Evolutionary conservation across 2,329 filamentous ascomycete genomes (phyloP), one percentile per base, ranked within the genome.

Genomic region (Penicillium digitatum): DNA sequence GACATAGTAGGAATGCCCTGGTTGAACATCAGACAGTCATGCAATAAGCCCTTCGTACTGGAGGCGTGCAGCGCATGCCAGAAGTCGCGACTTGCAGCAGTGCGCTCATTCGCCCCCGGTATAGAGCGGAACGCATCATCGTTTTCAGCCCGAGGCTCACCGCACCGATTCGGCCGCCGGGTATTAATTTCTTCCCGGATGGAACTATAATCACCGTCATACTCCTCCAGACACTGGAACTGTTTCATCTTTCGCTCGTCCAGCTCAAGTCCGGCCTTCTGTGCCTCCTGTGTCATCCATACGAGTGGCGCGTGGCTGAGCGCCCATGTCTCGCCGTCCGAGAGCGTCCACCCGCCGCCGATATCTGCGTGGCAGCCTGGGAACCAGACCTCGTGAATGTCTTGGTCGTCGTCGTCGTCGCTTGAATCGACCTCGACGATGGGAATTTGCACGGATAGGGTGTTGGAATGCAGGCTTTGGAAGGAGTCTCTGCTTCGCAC

Each of bases 361-460:
- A 92, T 84, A 59, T 93, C 89, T 1, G 84, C 89, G 59, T 95
- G 89, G 11, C 86, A 85, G 9, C 89, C 89, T 0, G 88, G 80
- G 64, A 94, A 94, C 76, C 76, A 78, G 9, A 93, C 82, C 65
- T 94, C 89, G 56, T 89, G 82, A 45, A 93, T 87, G 61, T 93
- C 87, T 65, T 92, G 88, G 1, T 69, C 66, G 14, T 73, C 67
- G 14, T 75, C 71, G 16, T 66, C 66, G 4, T 66, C 65, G 42
- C 56, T 52, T 6, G 60, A 61, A 11, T 70, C 63, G 12, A 60
- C 52, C 5, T 54, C 62, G 16, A 48, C 51, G 26, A 52, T 56
- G 8, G 69, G 69, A 1, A 71, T 57, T 20, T 66, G 65, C 20
- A 73, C 61, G 1, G 71, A 73, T 4, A 64, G 47, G 5, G 42